Evolutionary conservation across 2,329 filamentous ascomycete species (phyloP).

Genomic region (Neodidymelliopsis sp.): DNA sequence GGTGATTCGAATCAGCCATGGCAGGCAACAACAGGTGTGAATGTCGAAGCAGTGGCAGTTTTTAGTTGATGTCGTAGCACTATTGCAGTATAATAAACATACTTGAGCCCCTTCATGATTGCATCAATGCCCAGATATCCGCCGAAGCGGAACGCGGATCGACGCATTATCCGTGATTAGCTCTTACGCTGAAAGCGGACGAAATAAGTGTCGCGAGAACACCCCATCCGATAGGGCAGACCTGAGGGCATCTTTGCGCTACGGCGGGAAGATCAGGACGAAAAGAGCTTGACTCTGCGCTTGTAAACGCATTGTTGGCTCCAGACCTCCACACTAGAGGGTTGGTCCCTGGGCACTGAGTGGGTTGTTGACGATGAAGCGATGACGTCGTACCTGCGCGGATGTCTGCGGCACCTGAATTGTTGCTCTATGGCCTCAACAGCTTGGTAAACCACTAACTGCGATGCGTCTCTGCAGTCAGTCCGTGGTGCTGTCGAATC

Average conservation of each 20-base stretch:
- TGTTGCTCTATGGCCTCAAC: slow-evolving; percentile 2
- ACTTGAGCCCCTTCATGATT: slow-evolving; percentile 7
- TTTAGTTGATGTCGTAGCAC: slow-evolving; percentile 6
- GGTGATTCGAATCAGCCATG: slow-evolving; percentile 27
- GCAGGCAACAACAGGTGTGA: slow-evolving; percentile 11
- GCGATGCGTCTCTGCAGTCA: neutral
- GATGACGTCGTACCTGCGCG: slow-evolving; percentile 10
- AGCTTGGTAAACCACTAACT: neutral
- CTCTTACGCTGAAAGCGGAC: slow-evolving; percentile 22
- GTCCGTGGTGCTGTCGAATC: neutral
- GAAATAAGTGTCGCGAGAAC: slow-evolving; percentile 8
- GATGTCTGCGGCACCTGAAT: slow-evolving; percentile 8
- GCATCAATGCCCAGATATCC: slow-evolving; percentile 12
- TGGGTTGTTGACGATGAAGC: neutral
- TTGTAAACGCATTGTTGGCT: slow-evolving; percentile 12
- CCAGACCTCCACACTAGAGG: slow-evolving; percentile 12
- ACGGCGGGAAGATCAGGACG: slow-evolving; percentile 15
- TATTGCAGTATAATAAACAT: slow-evolving; percentile 12
- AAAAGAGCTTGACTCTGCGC: slow-evolving; percentile 10
- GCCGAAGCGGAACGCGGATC: slow-evolving; percentile 17
- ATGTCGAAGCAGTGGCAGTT: slow-evolving; percentile 1
- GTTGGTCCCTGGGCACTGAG: slow-evolving; percentile 11
- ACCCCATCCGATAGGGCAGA: slow-evolving; percentile 16
- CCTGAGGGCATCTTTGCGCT: slow-evolving; percentile 1
- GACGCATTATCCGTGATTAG: slow-evolving; percentile 16